Evolutionary conservation across 225 moss, liverwort and hornwort species (phyloP), one percentile per base, ranked within the genome.

Genomic region (Polytrichum formosum): DNA sequence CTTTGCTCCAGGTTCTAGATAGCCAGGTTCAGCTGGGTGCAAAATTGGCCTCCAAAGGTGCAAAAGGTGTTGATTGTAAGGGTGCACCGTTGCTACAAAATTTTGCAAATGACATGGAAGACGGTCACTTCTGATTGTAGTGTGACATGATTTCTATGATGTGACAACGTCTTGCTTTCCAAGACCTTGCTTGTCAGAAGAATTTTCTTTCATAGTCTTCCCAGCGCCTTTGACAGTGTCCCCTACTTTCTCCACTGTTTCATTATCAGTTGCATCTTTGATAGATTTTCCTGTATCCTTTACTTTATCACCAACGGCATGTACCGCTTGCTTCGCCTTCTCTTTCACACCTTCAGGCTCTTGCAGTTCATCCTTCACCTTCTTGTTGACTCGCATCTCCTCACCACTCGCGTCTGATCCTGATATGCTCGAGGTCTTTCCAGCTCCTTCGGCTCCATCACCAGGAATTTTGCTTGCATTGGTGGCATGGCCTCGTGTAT

Each of bases 301-400:
- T 70, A 83, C 59, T 73, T 80, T 86, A 64, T 80, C 73, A 16
- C 86, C 86, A 28, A 68, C 73, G 46, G 77, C 69, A 35, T 64
- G 31, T 64, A 67, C 55, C 7, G 54, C 80, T 67, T 80, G 55
- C 73, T 77, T 82, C 1, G 71, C 77, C 73, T 77, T 83, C 18
- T 78, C 86, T 68, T 75, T 82, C 61, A 80, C 22, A 59, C 82
- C 85, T 35, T 70, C 77, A 7, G 80, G 86, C 77, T 86, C 86
- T 58, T 73, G 77, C 72, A 86, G 60, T 62, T 86, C 86, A 0
- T 71, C 86, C 61, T 77, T 75, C 67, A 86, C 82, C 70, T 67
- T 69, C 8, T 64, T 65, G 20, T 83, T 77, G 7, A 86, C 82
- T 28, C 67, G 70, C 65, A 7, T 75, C 70, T 86, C 82, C 60